Evolutionary conservation across 352 stramenopile genomes (phyloP).

Genomic region (Ophiocytium majus): DNA sequence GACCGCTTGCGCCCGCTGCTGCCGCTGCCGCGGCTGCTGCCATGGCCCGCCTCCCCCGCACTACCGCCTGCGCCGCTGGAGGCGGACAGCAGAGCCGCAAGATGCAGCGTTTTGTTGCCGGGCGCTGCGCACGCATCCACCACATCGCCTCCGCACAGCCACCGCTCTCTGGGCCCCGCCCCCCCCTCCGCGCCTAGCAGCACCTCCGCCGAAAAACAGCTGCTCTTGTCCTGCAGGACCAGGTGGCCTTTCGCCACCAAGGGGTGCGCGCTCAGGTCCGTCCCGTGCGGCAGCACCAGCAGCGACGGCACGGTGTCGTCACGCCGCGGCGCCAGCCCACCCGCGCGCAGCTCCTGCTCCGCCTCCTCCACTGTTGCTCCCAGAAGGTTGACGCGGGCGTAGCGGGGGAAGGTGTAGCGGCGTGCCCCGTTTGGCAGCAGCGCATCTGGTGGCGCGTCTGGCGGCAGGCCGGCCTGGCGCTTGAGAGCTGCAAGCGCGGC

Average conservation of each 20-base stretch:
- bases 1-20: neutral
- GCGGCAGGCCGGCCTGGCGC: constrained; percentile 24
- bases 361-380: constrained; percentile 21
- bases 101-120: constrained; percentile 97
- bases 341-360: constrained; percentile 21
- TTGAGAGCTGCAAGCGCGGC: constrained; percentile 28
- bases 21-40: no score
- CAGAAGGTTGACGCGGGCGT: constrained; percentile 51
- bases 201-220: constrained; percentile 92
- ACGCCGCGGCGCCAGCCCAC: constrained; percentile 32
- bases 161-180: no score
- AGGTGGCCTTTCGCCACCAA: constrained; percentile 49
- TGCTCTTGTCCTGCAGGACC: constrained; percentile 82
- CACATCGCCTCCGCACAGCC: constrained; percentile 65
- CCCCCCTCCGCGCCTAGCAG: constrained; percentile 65
- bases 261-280: constrained; percentile 52
- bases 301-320: constrained; percentile 43
- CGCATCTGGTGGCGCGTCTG: constrained; percentile 29
- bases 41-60: neutral
- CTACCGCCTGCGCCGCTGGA: constrained; percentile 54
- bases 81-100: constrained; percentile 73
- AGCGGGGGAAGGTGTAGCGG: constrained; percentile 44
- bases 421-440: constrained; percentile 44
- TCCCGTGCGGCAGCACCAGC: constrained; percentile 48
- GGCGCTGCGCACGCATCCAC: constrained; percentile 95